A percentile compares a stretch with the other conserved stretches of the same genome.
Evolutionary conservation across 495 filamentous ascomycete genomes (phyloP).

Genomic region (Penicillium egyptiacum): DNA sequence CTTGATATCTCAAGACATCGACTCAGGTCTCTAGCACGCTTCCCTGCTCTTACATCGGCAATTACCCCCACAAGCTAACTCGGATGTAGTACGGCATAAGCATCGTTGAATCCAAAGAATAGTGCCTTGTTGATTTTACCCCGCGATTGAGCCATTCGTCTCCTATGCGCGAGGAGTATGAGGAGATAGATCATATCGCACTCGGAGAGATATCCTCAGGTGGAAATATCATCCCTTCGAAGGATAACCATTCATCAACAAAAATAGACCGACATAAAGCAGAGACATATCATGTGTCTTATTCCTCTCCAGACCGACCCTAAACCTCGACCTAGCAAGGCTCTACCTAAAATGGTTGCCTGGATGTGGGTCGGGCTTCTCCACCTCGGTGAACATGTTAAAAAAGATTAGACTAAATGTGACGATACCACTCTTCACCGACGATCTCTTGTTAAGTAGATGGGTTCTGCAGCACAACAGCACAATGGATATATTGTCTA

Average conservation of each 20-base stretch:
- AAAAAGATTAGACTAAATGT: background rate
- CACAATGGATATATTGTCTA: constrained; percentile 3
- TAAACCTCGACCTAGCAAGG: background rate
- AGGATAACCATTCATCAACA: background rate
- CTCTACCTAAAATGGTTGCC: background rate
- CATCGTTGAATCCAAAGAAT: background rate
- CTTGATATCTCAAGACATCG: constrained; percentile 8
- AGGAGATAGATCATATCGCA: constrained; percentile 1
- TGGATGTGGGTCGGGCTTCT: background rate
- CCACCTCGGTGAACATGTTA: constrained; percentile 2
- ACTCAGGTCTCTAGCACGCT: constrained; percentile 12
- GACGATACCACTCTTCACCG: background rate
- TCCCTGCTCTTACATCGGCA: background rate
- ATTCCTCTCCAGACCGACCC: background rate
- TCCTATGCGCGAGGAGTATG: background rate
- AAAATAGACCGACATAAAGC: background rate
- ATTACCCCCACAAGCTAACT: background rate
- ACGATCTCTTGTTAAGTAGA: constrained; percentile 6
- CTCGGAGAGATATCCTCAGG: background rate
- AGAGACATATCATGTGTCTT: background rate
- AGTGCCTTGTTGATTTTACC: background rate
- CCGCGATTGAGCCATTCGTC: constrained; percentile 2
- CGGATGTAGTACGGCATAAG: background rate
- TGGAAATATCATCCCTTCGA: background rate
- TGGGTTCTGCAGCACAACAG: constrained; percentile 5